phyloP scores from a whole-genome alignment of 768 basidiomycete species.

The Trametes cingulata region DNA sequence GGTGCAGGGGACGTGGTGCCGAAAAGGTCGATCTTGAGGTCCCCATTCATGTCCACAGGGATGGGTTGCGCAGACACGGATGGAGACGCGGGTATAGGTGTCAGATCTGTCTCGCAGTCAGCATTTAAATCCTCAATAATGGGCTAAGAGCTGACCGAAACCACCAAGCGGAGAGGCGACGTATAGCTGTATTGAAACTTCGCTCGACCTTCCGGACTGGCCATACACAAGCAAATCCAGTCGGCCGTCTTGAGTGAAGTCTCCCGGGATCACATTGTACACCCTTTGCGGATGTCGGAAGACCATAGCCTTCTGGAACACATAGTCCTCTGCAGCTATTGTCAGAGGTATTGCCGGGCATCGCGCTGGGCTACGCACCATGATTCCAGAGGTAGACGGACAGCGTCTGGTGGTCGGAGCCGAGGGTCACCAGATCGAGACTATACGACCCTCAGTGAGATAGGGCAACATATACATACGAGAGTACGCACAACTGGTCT shows the following conservation, averaged over 20 bases:
- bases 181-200: constrained; percentile 72
- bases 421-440: constrained; percentile 78
- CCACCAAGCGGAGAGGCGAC: constrained; percentile 60
- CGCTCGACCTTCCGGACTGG: constrained; percentile 46
- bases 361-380: constrained; percentile 45
- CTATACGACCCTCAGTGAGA: constrained; percentile 40
- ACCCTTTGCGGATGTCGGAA: constrained; percentile 60
- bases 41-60: constrained; percentile 81
- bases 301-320: constrained; percentile 49
- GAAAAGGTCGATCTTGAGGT: constrained; percentile 87
- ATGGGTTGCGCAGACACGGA: constrained; percentile 82
- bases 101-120: constrained; percentile 24
- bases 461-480: neutral
- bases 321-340: constrained; percentile 51
- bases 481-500: constrained; percentile 82
- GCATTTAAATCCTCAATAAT: neutral
- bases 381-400: constrained; percentile 82
- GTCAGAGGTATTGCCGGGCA: neutral
- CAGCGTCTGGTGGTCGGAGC: constrained; percentile 74
- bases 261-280: constrained; percentile 86
- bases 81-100: constrained; percentile 53
- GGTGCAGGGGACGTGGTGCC: constrained; percentile 53
- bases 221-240: constrained; percentile 91
- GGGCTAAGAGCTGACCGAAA: constrained; percentile 52
- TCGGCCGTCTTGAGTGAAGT: constrained; percentile 90